Evolutionary conservation across 495 filamentous ascomycete species (phyloP), one percentile per base, ranked within the genome.

Genomic region (Margaritispora aquatica): DNA sequence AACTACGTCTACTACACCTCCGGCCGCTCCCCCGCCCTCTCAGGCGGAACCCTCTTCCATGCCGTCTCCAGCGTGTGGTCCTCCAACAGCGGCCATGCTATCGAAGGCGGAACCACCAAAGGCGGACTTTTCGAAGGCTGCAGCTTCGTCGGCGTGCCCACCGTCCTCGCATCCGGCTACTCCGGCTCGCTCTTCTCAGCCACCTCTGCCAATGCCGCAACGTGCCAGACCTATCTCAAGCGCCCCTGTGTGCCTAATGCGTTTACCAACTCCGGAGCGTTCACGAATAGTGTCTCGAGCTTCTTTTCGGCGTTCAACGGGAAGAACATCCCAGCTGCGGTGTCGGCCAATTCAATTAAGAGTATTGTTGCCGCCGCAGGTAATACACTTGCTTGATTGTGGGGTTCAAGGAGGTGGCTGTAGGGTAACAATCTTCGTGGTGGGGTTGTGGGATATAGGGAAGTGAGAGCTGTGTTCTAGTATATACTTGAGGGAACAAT

Each of bases 1-100:
- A 50, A 50, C 47, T 50, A 50, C 47, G 47, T 50, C 47, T 50
- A 19, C 21, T 50, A 50, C n/a, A 50, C 47, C n/a, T 50, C 47
- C 26, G 47, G 47, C 47, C 47, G 47, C 47, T 24, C 20, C 47
- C 47, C 47, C 7, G 47, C 47, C 47, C 47, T 50, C 21, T 24
- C 20, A 9, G 47, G 47, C 13, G 47, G 47, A 50, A 50, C 47
- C 47, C 47, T 50, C 2, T 50, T 50, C 21, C 47, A 50, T 22
- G 47, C 47, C 47, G 47, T 50, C 47, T 24, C 23, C 47, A 50
- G 47, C 21, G 47, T 50, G 11, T 50, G 47, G 47, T 19, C 47
- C 11, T 50, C 47, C 11, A 50, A 50, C 24, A 24, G 21, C 24
- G 47, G 47, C 19, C 47, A 50, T 22, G 47, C 47, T 4, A 50